Conservation (phyloP, 345 rosid genomes). For the Euphorbia tirucalli region DNA sequence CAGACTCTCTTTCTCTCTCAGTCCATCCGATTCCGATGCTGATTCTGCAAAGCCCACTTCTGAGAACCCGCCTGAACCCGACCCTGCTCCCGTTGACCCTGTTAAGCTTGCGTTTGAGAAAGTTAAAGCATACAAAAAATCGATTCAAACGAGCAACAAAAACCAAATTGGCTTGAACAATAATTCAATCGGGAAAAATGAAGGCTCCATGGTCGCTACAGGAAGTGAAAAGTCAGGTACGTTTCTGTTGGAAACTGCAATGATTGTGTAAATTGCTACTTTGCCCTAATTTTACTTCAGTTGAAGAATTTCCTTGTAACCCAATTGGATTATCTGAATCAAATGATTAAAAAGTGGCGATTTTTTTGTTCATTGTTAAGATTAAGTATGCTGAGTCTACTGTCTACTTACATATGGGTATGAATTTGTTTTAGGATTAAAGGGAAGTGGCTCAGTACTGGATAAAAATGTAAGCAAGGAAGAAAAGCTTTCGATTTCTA, state of each 20-base stretch:
- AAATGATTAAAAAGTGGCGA: no score
- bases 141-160: background rate
- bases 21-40: slow-evolving; percentile 16
- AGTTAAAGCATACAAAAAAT: slow-evolving; percentile 54
- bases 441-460: slow-evolving; percentile 21
- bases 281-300: no score
- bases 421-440: slow-evolving; percentile 38
- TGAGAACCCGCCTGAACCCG: slow-evolving; percentile 15
- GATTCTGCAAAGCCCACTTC: slow-evolving; percentile 26
- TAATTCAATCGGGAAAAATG: slow-evolving; percentile 23
- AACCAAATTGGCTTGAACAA: background rate
- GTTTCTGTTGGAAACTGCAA: no score
- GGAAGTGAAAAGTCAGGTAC: slow-evolving; percentile 34
- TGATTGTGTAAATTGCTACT: background rate
- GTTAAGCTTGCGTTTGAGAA: slow-evolving; percentile 70
- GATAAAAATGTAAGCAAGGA: slow-evolving; percentile 35
- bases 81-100: slow-evolving; percentile 34
- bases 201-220: slow-evolving; percentile 12
- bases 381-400: no score
- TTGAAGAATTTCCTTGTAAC: no score
- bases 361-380: no score
- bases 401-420: no score
- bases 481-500: slow-evolving; percentile 50
- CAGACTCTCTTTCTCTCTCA: slow-evolving; percentile 31
- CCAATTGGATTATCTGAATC: no score